phyloP scores from a whole-genome alignment of 345 rosid genomes.

The Balakata baccata region DNA sequence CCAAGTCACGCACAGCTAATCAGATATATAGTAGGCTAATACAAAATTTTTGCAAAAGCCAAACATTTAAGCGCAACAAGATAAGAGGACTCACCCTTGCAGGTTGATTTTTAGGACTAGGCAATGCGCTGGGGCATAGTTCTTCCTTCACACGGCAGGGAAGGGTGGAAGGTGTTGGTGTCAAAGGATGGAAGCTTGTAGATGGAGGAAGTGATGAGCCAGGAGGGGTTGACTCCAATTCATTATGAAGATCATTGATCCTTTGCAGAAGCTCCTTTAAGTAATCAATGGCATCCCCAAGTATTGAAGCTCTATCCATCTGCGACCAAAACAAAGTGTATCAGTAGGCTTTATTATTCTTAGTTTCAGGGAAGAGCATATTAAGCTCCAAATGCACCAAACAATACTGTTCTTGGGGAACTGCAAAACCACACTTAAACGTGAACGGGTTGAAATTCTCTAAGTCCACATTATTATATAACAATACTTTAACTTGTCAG shows the following conservation, averaged over 20 bases:
- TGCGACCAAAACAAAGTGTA: slow-evolving; percentile 27
- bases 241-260: slow-evolving; percentile 87
- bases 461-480: not conserved
- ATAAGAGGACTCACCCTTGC: slow-evolving; percentile 51
- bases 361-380: not conserved
- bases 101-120: slow-evolving; percentile 77
- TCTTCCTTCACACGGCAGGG: slow-evolving; percentile 78
- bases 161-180: slow-evolving; percentile 78
- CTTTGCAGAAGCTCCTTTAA: slow-evolving; percentile 90
- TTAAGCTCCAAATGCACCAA: not conserved
- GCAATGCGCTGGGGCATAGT: slow-evolving; percentile 61
- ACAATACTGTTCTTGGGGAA: not conserved
- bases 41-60: not conserved
- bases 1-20: not conserved
- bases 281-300: slow-evolving; percentile 94
- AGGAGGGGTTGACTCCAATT: slow-evolving; percentile 71
- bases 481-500: not conserved
- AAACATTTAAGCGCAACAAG: not conserved
- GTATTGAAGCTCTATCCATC: slow-evolving; percentile 99
- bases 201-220: slow-evolving; percentile 58
- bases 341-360: not conserved
- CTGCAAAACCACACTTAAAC: not conserved
- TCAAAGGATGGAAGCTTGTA: slow-evolving; percentile 72
- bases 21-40: not conserved
- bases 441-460: not conserved